Percentiles rank a stretch among this genome's conserved stretches.
Evolutionary conservation across 805 yeast genomes (phyloP).

Genomic region (Saitoella complicata): DNA sequence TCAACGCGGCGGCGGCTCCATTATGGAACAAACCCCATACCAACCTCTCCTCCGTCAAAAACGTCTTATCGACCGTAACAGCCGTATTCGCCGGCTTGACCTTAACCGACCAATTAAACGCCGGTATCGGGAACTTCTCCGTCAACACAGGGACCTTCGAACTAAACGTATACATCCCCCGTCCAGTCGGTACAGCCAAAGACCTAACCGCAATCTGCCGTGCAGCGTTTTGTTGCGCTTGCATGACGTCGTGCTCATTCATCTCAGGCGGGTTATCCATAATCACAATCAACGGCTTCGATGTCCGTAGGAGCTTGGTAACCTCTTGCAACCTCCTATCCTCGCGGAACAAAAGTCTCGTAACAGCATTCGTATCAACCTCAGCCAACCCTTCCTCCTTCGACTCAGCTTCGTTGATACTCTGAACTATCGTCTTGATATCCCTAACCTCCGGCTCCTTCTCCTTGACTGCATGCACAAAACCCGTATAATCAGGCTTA

Average conservation of each 20-base stretch:
- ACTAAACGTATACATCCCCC: conserved; percentile 55
- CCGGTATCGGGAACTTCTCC: conserved; percentile 68
- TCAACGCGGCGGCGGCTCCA: conserved; percentile 77
- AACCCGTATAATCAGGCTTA: conserved; percentile 1
- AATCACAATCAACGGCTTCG: conserved; percentile 36
- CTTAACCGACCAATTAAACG: conserved; percentile 48
- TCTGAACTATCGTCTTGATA: conserved; percentile 25
- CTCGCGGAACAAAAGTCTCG: conserved; percentile 53
- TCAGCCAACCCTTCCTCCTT: conserved; percentile 52
- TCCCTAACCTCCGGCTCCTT: conserved; percentile 22
- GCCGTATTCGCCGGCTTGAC: conserved; percentile 54
- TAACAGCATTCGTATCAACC: conserved; percentile 49
- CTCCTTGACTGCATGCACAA: conserved; percentile 13
- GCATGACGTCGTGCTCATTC: conserved; percentile 28
- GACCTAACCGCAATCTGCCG: conserved; percentile 53
- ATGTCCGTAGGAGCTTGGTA: conserved; percentile 52
- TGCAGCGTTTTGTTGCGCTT: conserved; percentile 31
- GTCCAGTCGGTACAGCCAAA: conserved; percentile 57
- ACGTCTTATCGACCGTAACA: conserved; percentile 40
- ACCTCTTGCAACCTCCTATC: conserved; percentile 73
- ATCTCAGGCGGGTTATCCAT: conserved; percentile 24
- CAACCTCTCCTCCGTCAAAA: conserved; percentile 31
- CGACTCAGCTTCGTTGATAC: conserved; percentile 23
- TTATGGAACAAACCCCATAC: conserved; percentile 86
- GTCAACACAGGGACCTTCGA: conserved; percentile 65